These are phyloP conservation scores for Saccharum officinarum DNA, from an alignment of 176 grass and related monocot species.

Conservation along the genomic window DNA sequence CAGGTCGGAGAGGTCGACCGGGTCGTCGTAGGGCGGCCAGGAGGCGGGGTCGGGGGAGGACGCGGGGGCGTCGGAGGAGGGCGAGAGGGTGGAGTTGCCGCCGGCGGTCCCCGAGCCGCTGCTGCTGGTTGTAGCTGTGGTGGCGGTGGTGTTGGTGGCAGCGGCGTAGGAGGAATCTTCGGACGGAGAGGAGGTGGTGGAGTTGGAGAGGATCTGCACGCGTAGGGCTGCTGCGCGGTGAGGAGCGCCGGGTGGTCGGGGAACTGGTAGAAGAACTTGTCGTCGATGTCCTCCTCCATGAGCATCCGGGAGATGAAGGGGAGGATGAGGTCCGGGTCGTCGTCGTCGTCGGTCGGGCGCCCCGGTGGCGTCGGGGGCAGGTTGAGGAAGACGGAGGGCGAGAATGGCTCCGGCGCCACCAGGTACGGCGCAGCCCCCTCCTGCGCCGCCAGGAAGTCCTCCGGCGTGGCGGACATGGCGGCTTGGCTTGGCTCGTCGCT, in stretches of 20 bases:
- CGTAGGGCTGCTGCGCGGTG: not conserved
- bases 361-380: conserved; percentile 25
- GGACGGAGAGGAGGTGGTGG: not conserved
- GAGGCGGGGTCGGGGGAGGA: not conserved
- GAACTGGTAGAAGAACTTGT: conserved; percentile 38
- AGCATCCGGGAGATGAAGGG: conserved; percentile 39
- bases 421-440: too few species aligned
- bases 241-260: conserved; percentile 36
- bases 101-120: too few species aligned
- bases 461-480: conserved; percentile 35
- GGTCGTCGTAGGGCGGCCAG: conserved; percentile 27
- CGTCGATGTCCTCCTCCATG: conserved; percentile 55
- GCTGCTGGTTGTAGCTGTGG: too few species aligned
- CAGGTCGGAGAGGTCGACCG: conserved; percentile 25
- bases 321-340: conserved; percentile 33
- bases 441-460: conserved; percentile 27
- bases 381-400: conserved; percentile 39
- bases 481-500: not conserved
- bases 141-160: too few species aligned
- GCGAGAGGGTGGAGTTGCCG: conserved; percentile 5
- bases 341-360: not conserved
- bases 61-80: not conserved
- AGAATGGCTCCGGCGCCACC: conserved; percentile 10
- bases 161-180: too few species aligned
- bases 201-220: too few species aligned